A percentile compares a stretch with the other conserved stretches of the same genome.
phyloP scores from a whole-genome alignment of 2,329 filamentous ascomycete genomes.

The Graphiopsis chlorocephala region DNA sequence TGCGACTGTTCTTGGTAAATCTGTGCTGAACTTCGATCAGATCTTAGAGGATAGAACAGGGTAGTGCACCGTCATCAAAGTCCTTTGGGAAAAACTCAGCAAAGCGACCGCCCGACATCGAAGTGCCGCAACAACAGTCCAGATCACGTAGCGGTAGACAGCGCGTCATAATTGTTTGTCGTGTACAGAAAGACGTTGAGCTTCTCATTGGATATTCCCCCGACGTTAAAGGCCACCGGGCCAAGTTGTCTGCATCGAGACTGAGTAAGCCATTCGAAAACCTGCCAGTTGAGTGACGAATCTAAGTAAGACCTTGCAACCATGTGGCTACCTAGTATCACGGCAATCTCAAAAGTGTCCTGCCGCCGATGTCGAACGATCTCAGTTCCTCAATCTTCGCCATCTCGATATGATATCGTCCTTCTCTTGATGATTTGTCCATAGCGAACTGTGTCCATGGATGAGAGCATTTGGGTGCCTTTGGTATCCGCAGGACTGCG shows the following conservation, averaged over 20 bases:
- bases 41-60: conserved; percentile 21
- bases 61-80: not conserved
- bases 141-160: not conserved
- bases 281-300: no score
- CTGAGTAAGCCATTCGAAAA: not conserved
- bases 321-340: no score
- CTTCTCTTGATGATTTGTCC: not conserved
- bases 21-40: conserved; percentile 32
- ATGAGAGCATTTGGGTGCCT: not conserved
- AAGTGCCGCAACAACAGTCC: not conserved
- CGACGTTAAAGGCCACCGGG: no score
- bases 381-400: not conserved
- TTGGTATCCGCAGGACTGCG: not conserved
- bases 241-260: not conserved
- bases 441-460: not conserved
- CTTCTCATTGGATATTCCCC: no score
- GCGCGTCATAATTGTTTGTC: not conserved
- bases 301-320: no score
- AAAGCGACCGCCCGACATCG: not conserved
- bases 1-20: conserved; percentile 26
- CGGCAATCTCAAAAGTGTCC: no score
- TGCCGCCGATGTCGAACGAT: no score
- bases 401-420: not conserved
- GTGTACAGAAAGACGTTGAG: not conserved
- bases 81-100: not conserved